These are phyloP conservation scores for Exobasidium cylindrosporum DNA, from an alignment of 1,284 basidiomycete species.

Conservation along the genomic window DNA sequence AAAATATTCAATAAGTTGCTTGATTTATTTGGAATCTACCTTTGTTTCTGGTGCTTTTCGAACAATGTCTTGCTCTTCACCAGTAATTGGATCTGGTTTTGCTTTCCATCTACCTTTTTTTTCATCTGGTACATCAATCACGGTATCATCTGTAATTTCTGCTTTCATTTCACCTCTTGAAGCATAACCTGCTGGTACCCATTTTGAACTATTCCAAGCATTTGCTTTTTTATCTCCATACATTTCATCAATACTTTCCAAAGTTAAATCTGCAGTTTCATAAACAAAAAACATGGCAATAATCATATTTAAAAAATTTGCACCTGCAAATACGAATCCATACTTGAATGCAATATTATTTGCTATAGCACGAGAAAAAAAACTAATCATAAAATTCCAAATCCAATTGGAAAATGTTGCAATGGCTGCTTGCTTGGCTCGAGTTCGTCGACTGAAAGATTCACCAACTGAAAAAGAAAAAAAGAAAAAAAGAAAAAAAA, in stretches of 20 bases:
- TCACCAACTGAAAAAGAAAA: conserved; percentile 58
- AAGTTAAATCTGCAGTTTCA: conserved; percentile 68
- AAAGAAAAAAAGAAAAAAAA: conserved; percentile 2
- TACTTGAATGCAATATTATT: conserved; percentile 61
- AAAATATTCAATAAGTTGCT: too few species aligned
- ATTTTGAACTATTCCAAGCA: conserved; percentile 65
- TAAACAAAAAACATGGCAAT: conserved; percentile 76
- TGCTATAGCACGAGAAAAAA: conserved; percentile 60
- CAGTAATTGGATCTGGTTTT: conserved; percentile 16
- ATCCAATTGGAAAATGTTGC: conserved; percentile 69
- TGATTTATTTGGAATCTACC: too few species aligned
- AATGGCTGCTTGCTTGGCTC: conserved; percentile 72
- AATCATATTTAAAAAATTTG: conserved; percentile 60
- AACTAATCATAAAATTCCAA: conserved; percentile 67
- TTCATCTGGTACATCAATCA: conserved; percentile 11
- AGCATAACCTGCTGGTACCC: conserved; percentile 52
- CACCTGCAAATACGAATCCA: conserved; percentile 70
- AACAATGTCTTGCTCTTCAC: conserved; percentile 16
- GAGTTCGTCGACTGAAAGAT: conserved; percentile 71
- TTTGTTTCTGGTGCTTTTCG: conserved; percentile 14
- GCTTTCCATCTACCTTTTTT: conserved; percentile 13
- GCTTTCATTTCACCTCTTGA: conserved; percentile 24
- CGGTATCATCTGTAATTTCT: conserved; percentile 13
- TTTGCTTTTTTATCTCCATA: conserved; percentile 69
- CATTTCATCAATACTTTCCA: conserved; percentile 73